Evolutionary conservation across 140 eudicot genomes (phyloP), one percentile per base, ranked within the genome.

Genomic region (Anethum foeniculum): DNA sequence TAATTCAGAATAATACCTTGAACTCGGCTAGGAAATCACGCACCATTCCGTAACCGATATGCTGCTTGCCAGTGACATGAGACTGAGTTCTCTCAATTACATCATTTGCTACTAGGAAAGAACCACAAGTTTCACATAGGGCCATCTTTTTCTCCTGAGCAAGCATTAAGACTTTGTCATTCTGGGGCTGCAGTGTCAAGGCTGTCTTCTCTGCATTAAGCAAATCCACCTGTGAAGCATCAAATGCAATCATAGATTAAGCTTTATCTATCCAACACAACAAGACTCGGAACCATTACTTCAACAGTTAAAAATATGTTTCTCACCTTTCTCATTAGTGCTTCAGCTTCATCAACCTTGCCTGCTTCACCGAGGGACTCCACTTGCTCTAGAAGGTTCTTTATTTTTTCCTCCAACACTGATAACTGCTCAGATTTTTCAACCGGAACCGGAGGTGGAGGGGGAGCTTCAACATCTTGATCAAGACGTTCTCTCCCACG

Each of bases 341-440:
- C 98, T 80, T 89, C 98, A 21, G 98, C 98, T 88, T 94, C 98
- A 88, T 94, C 98, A 76, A 94, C 97, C 80, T 92, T 94, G 79
- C 98, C 97, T 69, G 91, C 96, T 90, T 94, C 98, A 77, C 98
- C 98, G 81, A 94, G 96, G n/a, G 96, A 88, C 88, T 94, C 98
- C 51, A 90, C 98, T 60, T 94, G 96, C 77, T 94, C 98, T 73
- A 94, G 86, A 51, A 94, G 90, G 82, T 90, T 94, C 90, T 92
- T 94, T 65, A 94, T 94, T 80, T 94, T 94, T 80, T 94, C 97
- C 80, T 92, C 97, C 76, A 94, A 85, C 54, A 95, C 83, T 74
- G 97, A 84, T 49, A 92, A 76, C 76, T 92, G 99, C 88, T 95
- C 92, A 60, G 97, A 85, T 83, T 95, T 92, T 86, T 95, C 97